phyloP scores from a whole-genome alignment of 148 eudicot species.

The Camellia lanceoleosa region DNA sequence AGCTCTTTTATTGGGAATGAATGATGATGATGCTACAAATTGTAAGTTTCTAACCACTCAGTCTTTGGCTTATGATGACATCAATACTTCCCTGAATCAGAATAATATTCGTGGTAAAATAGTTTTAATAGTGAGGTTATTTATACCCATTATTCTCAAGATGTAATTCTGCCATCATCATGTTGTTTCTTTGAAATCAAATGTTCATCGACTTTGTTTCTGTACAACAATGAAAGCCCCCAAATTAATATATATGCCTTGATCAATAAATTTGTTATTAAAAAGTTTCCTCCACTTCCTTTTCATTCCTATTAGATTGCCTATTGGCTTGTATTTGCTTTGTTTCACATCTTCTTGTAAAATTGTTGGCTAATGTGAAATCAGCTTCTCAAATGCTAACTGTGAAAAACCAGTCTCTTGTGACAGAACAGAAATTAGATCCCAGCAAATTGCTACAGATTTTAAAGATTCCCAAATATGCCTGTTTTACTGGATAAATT shows the following conservation, averaged over 20 bases:
- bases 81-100: background rate
- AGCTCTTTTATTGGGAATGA: conserved; percentile 80
- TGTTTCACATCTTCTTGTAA: background rate
- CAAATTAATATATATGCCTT: background rate
- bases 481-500: background rate
- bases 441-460: conserved; percentile 64
- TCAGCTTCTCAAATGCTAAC: conserved; percentile 58
- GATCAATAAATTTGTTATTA: background rate
- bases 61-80: background rate
- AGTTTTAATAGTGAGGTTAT: too few species aligned
- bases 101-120: background rate
- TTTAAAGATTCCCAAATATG: background rate
- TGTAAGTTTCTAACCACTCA: conserved; percentile 45
- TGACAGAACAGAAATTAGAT: conserved; percentile 73
- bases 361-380: conserved; percentile 29
- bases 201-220: background rate
- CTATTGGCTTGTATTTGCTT: background rate
- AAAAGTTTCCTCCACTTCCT: background rate
- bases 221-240: background rate
- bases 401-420: conserved; percentile 61
- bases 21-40: conserved; percentile 62
- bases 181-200: background rate
- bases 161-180: background rate
- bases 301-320: background rate
- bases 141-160: too few species aligned